Conservation (phyloP, 306 rosid genomes). For the Cicer bijugum region DNA sequence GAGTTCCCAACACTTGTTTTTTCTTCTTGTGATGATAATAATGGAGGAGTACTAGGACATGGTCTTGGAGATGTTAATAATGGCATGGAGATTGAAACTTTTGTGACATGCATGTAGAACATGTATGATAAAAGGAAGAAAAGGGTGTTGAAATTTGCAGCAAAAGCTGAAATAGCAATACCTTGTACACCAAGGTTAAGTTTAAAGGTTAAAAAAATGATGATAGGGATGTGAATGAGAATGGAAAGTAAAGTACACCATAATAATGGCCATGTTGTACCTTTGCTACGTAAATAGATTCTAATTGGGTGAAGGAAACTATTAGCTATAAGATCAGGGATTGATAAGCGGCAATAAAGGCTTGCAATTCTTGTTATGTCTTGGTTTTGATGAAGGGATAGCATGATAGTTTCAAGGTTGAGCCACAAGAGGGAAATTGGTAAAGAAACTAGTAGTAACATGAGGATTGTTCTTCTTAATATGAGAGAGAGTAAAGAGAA, state of each 20-base stretch:
- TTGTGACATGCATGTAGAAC: slow-evolving; percentile 41
- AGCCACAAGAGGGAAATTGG: slow-evolving; percentile 72
- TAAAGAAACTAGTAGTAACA: slow-evolving; percentile 63
- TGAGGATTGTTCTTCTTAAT: slow-evolving; percentile 58
- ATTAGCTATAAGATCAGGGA: slow-evolving; percentile 80
- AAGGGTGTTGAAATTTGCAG: slow-evolving; percentile 69
- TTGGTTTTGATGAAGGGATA: slow-evolving; percentile 59
- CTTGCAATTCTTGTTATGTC: slow-evolving; percentile 67
- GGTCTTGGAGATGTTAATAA: slow-evolving; percentile 23
- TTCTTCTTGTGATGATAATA: slow-evolving; percentile 28
- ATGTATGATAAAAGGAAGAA: slow-evolving; percentile 63
- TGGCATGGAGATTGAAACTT: slow-evolving; percentile 40
- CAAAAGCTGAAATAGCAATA: slow-evolving; percentile 66
- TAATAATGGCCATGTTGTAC: slow-evolving; percentile 75
- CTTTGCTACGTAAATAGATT: slow-evolving; percentile 69
- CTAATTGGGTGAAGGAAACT: slow-evolving; percentile 76
- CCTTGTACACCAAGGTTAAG: slow-evolving; percentile 75
- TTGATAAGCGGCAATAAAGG: slow-evolving; percentile 67
- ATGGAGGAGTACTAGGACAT: not conserved
- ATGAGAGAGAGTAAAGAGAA: slow-evolving; percentile 55
- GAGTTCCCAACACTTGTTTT: not conserved
- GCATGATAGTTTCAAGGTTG: slow-evolving; percentile 74
- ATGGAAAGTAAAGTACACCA: slow-evolving; percentile 66
- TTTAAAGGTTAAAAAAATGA: slow-evolving; percentile 63
- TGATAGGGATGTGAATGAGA: slow-evolving; percentile 65